phyloP scores from a whole-genome alignment of 306 rosid genomes.

The Trifolium subterraneum region DNA sequence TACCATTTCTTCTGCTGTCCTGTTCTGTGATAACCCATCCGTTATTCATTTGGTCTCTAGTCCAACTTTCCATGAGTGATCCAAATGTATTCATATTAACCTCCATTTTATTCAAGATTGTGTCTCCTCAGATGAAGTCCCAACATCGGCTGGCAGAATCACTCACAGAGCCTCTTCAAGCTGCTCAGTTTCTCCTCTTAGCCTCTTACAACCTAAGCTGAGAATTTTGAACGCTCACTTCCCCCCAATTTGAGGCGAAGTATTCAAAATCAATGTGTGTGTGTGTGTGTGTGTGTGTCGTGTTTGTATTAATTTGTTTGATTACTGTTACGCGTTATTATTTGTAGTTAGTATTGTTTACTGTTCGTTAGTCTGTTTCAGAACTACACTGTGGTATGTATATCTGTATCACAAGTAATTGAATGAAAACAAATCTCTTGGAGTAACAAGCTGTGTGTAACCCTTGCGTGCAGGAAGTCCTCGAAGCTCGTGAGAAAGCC shows the following conservation, averaged over 20 bases:
- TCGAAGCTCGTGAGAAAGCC: constrained; percentile 67
- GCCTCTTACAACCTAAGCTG: background rate
- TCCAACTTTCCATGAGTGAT: background rate
- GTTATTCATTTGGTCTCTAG: background rate
- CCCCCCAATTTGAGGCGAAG: background rate
- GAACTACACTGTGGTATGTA: background rate
- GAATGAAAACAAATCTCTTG: constrained; percentile 6
- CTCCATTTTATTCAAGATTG: background rate
- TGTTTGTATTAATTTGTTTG: background rate
- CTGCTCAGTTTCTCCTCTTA: background rate
- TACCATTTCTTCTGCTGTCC: background rate
- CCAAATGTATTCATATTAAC: background rate
- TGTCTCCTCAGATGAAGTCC: background rate
- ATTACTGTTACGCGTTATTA: background rate
- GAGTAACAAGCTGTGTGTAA: constrained; percentile 29
- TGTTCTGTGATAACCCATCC: background rate
- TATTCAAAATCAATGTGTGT: background rate
- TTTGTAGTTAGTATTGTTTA: background rate
- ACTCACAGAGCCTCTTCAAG: background rate
- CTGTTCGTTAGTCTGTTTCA: constrained; percentile 10
- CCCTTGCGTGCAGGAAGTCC: constrained; percentile 70
- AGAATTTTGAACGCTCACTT: background rate
- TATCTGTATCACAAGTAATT: constrained; percentile 13
- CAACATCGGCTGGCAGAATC: background rate
- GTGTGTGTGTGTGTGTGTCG: too few species aligned